Evolutionary conservation across 1,284 basidiomycete species (phyloP), one percentile per base, ranked within the genome.

Genomic region (Tilletia horrida): DNA sequence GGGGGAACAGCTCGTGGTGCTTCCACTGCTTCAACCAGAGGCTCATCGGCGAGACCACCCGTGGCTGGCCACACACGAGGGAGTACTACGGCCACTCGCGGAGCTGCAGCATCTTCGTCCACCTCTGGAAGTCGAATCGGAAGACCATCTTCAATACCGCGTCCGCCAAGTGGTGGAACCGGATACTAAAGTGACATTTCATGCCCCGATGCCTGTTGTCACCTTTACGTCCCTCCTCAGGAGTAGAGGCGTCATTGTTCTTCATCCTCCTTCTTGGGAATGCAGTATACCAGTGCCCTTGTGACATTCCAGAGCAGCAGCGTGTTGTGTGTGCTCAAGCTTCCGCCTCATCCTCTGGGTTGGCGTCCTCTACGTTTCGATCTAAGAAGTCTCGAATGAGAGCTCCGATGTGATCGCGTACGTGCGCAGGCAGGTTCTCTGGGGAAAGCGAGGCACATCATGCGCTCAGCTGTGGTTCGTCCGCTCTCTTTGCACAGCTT

Each of bases 371-470:
- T 59, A 75, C 68, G 27, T 75, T 75, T 0, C 73, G 55, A 68
- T 75, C 73, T 11, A 75, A 44, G 47, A 75, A 75, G 57, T 75
- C 71, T 0, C 70, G 62, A 45, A 75, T 55, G 68, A 73, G 72
- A 1, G 69, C 68, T n/a, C 71, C 23, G 40, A 75, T 62, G 47
- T 73, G 70, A 4, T 59, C 44, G 45, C 68, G 71, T 50, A 75
- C 71, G 48, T 75, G 73, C 13, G 69, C 27, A 2, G 73, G 73
- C 2, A 75, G 35, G 14, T 69, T 75, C 27, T 73, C 73, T 73
- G 43, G 11, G 18, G 18, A 35, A 40, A n/a, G n/a, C 43, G 13
- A 29, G 18, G 14, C 7, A 47, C 6, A 48, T 47, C 9, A 35
- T 4, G 11, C 35, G 4, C 11, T 40, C 35, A 40, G 35, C 11